A percentile compares a stretch with the other conserved stretches of the same genome.
phyloP scores from a whole-genome alignment of 2,329 filamentous ascomycete species.

The Grosmannia penicillata region DNA sequence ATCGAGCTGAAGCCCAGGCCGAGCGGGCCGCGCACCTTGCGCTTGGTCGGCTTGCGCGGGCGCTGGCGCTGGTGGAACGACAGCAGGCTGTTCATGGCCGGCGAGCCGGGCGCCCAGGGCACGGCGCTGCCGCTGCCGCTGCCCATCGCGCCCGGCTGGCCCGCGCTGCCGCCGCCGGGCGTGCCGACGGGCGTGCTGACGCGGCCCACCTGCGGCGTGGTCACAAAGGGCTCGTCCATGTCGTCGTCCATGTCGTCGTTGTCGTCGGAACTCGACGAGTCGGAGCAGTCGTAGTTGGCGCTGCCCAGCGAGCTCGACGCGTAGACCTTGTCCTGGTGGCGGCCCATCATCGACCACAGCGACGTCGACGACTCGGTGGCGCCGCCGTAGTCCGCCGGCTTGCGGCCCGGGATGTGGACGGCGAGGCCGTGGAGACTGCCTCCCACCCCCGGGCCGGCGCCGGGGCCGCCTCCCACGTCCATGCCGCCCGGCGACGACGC shows the following conservation, averaged over 20 bases:
- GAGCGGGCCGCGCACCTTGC: constrained; percentile 29
- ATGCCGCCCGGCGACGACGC: too few species aligned
- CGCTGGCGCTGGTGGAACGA: constrained; percentile 71
- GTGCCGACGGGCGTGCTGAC: constrained; percentile 26
- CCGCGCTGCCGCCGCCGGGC: constrained; percentile 19
- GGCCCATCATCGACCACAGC: constrained; percentile 54
- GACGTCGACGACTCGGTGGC: constrained; percentile 54
- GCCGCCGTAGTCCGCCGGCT: constrained; percentile 28
- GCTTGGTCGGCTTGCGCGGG: constrained; percentile 51
- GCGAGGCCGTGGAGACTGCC: too few species aligned
- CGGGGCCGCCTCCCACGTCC: too few species aligned
- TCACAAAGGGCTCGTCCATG: constrained; percentile 67
- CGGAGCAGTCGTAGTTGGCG: constrained; percentile 51
- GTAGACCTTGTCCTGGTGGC: constrained; percentile 50
- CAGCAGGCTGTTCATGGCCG: constrained; percentile 60
- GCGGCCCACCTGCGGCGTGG: constrained; percentile 65
- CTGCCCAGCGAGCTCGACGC: constrained; percentile 74
- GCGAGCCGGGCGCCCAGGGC: constrained; percentile 28
- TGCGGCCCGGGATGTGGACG: constrained; percentile 44
- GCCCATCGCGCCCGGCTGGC: constrained; percentile 44
- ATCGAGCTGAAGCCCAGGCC: constrained; percentile 37
- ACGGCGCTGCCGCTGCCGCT: constrained; percentile 21
- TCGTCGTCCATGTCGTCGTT: constrained; percentile 59
- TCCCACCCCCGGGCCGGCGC: too few species aligned
- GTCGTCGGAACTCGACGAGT: constrained; percentile 59